A percentile compares a stretch with the other conserved stretches of the same genome.
Conservation (phyloP, 805 yeast genomes). For the Schwanniomyces pseudopolymorphus region DNA sequence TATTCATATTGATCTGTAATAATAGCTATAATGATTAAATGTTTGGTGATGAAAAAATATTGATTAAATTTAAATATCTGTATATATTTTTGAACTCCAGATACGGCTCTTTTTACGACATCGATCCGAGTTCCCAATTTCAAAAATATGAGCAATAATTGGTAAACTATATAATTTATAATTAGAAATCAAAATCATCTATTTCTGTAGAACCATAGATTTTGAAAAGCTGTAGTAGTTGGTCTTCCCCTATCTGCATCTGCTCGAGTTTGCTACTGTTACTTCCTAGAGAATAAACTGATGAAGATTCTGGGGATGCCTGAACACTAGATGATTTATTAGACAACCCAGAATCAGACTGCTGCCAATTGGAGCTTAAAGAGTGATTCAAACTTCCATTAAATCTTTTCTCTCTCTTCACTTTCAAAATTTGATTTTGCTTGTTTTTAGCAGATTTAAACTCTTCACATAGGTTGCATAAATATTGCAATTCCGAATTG, state of each 20-base stretch:
- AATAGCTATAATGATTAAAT: neutral
- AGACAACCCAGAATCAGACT: neutral
- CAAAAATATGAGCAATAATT: neutral
- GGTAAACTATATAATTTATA: neutral
- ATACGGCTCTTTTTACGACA: neutral
- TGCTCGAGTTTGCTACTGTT: neutral
- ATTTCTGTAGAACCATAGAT: neutral
- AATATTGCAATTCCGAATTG: conserved; percentile 32
- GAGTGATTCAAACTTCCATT: neutral
- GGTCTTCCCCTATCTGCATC: neutral
- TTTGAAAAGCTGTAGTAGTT: neutral
- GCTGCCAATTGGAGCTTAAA: neutral
- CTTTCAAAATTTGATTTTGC: conserved; percentile 9
- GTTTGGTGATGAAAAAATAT: no score
- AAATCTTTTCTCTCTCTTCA: neutral
- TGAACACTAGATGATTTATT: neutral
- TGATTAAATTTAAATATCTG: neutral
- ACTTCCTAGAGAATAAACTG: neutral
- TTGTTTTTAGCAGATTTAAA: conserved; percentile 36
- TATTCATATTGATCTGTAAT: neutral
- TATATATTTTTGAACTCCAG: neutral
- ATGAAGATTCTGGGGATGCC: neutral
- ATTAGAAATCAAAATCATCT: neutral
- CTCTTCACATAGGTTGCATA: conserved; percentile 39
- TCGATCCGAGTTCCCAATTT: neutral